Evolutionary conservation across 1,284 basidiomycete genomes (phyloP).

Genomic region (Mycosarcoma mackinlayi): DNA sequence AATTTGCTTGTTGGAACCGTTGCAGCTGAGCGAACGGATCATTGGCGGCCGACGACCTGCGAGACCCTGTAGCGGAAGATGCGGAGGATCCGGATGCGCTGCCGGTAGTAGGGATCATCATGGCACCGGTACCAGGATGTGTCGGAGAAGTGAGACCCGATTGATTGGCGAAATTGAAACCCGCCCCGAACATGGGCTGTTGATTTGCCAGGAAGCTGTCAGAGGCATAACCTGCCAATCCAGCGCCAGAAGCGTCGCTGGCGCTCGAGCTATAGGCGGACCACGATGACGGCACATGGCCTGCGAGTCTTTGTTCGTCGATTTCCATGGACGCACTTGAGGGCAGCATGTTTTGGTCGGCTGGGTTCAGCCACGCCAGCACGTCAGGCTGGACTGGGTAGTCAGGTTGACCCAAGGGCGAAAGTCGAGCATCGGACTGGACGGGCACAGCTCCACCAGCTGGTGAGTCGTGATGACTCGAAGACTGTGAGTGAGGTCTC

Average conservation of each 20-base stretch:
- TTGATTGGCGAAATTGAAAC: constrained; percentile 15
- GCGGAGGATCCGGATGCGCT: constrained; percentile 30
- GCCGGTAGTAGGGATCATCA: constrained; percentile 19
- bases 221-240: constrained; percentile 10
- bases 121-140: constrained; percentile 6
- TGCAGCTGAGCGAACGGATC: constrained; percentile 23
- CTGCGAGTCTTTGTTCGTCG: constrained; percentile 17
- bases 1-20: constrained; percentile 13
- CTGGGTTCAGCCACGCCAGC: constrained; percentile 38
- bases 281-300: constrained; percentile 24
- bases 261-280: constrained; percentile 38
- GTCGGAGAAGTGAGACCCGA: constrained; percentile 21
- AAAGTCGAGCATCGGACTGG: constrained; percentile 24
- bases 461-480: constrained; percentile 40
- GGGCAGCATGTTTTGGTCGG: constrained; percentile 14
- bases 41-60: constrained; percentile 20
- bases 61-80: constrained; percentile 29
- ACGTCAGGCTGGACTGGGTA: constrained; percentile 24
- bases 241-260: constrained; percentile 28
- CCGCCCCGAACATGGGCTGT: constrained; percentile 13
- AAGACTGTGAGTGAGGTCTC: constrained; percentile 37
- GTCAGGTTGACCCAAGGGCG: constrained; percentile 22
- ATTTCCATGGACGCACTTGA: constrained; percentile 33
- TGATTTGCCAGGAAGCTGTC: constrained; percentile 9
- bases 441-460: constrained; percentile 25